These are phyloP conservation scores for Russula compacta DNA, from an alignment of 768 basidiomycete species.

Conservation along the genomic window DNA sequence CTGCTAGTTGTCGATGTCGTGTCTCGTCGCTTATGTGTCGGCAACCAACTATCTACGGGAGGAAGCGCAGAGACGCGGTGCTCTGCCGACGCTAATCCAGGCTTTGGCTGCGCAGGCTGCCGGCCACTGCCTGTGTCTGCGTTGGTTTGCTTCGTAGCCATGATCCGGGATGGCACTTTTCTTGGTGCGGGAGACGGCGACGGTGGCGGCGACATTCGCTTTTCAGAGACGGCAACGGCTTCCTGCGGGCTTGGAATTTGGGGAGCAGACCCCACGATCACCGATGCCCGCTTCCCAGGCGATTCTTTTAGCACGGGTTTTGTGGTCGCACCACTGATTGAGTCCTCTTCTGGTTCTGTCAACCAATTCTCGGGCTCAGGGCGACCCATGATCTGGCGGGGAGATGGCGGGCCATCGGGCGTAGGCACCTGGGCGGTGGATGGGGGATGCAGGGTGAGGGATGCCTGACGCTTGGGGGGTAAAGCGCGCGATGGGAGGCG, in stretches of 20 bases:
- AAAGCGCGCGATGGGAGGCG: slow-evolving; percentile 33
- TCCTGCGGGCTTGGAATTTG: slow-evolving; percentile 25
- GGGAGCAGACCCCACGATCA: slow-evolving; percentile 41
- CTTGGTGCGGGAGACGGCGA: slow-evolving; percentile 10
- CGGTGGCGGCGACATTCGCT: slow-evolving; percentile 1
- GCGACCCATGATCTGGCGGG: slow-evolving; percentile 24
- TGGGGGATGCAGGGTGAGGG: slow-evolving; percentile 21
- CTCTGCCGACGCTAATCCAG: slow-evolving; percentile 6
- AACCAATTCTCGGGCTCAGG: slow-evolving; percentile 55
- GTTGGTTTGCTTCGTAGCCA: neutral
- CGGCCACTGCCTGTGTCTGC: slow-evolving; percentile 3
- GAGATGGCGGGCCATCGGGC: slow-evolving; percentile 19
- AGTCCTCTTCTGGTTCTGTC: slow-evolving; percentile 52
- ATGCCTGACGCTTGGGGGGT: slow-evolving; percentile 41
- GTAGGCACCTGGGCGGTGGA: neutral
- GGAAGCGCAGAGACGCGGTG: slow-evolving; percentile 17
- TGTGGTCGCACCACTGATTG: slow-evolving; percentile 5
- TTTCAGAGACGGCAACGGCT: slow-evolving; percentile 14
- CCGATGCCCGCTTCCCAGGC: slow-evolving; percentile 64
- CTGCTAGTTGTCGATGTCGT: slow-evolving; percentile 47
- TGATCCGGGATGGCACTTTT: neutral
- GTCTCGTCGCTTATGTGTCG: slow-evolving; percentile 20
- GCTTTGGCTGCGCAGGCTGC: slow-evolving; percentile 13
- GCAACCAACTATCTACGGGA: slow-evolving; percentile 22
- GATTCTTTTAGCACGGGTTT: slow-evolving; percentile 55